phyloP scores from a whole-genome alignment of 139 green algal species.

The Deuterostichococcus epilithicus region DNA sequence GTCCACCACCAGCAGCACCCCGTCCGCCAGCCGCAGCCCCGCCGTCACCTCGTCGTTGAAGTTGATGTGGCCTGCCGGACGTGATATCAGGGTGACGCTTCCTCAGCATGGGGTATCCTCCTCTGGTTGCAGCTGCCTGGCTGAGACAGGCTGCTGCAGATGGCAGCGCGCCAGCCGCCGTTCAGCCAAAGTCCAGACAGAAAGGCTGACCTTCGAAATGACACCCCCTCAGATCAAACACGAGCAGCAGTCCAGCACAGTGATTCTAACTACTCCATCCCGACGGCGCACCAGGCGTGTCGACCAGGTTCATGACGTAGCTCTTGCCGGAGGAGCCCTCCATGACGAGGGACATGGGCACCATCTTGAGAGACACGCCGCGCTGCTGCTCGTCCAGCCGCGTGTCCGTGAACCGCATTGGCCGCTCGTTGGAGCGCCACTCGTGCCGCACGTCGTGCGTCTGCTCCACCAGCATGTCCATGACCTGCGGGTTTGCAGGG shows the following conservation, averaged over 20 bases:
- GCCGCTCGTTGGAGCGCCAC: conserved; percentile 41
- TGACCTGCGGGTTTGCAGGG: conserved; percentile 35
- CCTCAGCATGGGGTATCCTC: too few species aligned
- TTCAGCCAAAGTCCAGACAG: too few species aligned
- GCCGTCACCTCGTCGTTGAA: conserved; percentile 95
- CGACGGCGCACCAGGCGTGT: conserved; percentile 75
- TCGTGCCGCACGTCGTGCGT: conserved; percentile 67
- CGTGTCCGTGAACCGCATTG: conserved; percentile 94
- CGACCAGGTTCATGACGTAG: conserved; percentile 87
- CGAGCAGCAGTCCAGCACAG: too few species aligned
- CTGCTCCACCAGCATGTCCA: conserved; percentile 98
- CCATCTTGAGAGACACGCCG: conserved; percentile 90
- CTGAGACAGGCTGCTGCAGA: not conserved
- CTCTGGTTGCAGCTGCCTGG: too few species aligned
- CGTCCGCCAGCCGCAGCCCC: conserved; percentile 77
- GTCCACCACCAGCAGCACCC: conserved; percentile 89
- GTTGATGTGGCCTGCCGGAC: conserved; percentile 91
- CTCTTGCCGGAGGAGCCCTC: conserved; percentile 75
- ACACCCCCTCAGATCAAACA: too few species aligned
- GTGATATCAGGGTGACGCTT: too few species aligned
- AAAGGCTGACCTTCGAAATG: too few species aligned
- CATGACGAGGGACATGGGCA: conserved; percentile 90
- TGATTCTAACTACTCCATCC: too few species aligned
- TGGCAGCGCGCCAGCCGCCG: conserved; percentile 43
- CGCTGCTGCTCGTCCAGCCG: conserved; percentile 90